Conservation (phyloP, 306 rosid genomes). For the Astragalus membranaceus region DNA sequence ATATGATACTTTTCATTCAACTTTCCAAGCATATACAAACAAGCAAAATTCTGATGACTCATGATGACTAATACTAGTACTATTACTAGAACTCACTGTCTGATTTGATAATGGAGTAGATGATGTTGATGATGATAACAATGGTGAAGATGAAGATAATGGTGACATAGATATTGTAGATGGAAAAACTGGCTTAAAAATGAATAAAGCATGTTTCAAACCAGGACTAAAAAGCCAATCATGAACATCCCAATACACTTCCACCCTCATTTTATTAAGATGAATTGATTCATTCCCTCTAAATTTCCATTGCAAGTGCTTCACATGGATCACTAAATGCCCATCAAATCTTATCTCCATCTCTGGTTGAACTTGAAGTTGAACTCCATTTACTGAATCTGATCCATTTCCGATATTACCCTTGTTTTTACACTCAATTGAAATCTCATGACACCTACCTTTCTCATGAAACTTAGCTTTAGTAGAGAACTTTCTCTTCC, state of each 20-base stretch:
- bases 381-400: slow-evolving; percentile 20
- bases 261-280: slow-evolving; percentile 54
- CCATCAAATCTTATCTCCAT: slow-evolving; percentile 86
- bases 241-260: slow-evolving; percentile 92
- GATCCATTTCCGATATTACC: not conserved
- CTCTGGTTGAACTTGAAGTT: slow-evolving; percentile 50
- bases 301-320: slow-evolving; percentile 92
- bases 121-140: slow-evolving; percentile 21
- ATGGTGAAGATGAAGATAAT: slow-evolving; percentile 3
- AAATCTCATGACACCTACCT: slow-evolving; percentile 62
- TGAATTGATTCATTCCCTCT: slow-evolving; percentile 71
- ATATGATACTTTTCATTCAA: slow-evolving; percentile 32
- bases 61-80: not conserved
- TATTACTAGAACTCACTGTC: not conserved
- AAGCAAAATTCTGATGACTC: slow-evolving; percentile 57
- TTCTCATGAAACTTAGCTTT: slow-evolving; percentile 71
- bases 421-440: slow-evolving; percentile 57
- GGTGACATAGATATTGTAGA: slow-evolving; percentile 22
- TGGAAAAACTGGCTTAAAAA: slow-evolving; percentile 57
- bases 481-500: slow-evolving; percentile 65
- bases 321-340: slow-evolving; percentile 56
- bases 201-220: slow-evolving; percentile 68
- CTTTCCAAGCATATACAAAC: slow-evolving; percentile 87
- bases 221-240: slow-evolving; percentile 88
- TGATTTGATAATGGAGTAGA: slow-evolving; percentile 34